Base-by-base conservation (phyloP, 2,329 filamentous ascomycete genomes). In the Talaromyces sp. region DNA sequence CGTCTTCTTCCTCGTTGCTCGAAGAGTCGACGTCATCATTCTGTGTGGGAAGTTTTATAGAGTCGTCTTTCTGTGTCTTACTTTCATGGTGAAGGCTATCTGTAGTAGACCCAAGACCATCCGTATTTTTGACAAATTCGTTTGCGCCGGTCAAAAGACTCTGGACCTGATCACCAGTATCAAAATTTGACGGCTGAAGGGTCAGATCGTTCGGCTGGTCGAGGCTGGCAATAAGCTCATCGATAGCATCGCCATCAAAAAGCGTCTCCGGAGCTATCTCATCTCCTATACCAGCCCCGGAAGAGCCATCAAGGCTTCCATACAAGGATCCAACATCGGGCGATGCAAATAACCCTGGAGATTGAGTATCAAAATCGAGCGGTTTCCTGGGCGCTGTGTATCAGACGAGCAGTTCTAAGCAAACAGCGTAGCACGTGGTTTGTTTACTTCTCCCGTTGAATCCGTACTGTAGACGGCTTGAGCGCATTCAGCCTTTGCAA, bases 401-500 rank as follows among this genome's bases (percentile, higher is more conserved):
- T 52, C 48, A 52, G 48, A 52, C 24, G 8, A n/a, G 6, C 6
- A 26, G 24, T n/a, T 29, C 29, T 29, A 29, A 29, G 48, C 14
- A 50, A 26, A 21, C 24, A 26, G 27, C 48, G 24, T 29, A 48
- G 29, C 19, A 6, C n/a, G 27, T 26, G 24, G 48, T 8, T 29
- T n/a, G 21, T 60, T 60, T 57, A 74, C 71, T 63, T 67, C 48
- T 63, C 65, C 41, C 63, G 64, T 32, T 70, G 68, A 56, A 74
- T 63, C 41, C 70, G 67, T 17, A 74, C 68, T 10, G 65, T 65
- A 27, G 70, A 72, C 56, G 67, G 66, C 60, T 71, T 74, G 48
- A 74, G 60, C 12, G 71, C 71, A 64, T 74, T 74, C 50, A 74
- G 56, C 21, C 71, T 67, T 48, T 69, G 65, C 24, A 74, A 66